These are phyloP conservation scores for Termitomyces sp. DNA, from an alignment of 768 basidiomycete species.

Conservation along the genomic window DNA sequence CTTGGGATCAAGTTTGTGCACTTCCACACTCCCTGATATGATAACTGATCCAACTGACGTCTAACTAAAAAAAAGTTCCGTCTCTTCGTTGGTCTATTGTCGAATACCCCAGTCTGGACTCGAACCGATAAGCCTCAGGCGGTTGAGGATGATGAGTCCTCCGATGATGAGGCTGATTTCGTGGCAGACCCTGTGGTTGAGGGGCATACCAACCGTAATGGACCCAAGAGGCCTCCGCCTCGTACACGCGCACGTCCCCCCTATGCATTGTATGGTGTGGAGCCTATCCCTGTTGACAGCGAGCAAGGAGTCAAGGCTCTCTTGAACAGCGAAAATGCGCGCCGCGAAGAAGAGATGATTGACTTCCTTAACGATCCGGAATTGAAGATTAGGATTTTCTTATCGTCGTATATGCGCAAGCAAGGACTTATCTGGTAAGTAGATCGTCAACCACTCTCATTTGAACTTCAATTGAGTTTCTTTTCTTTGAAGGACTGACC, in stretches of 20 bases:
- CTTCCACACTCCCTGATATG: not conserved
- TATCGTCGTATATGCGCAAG: slow-evolving; percentile 66
- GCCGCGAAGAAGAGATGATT: slow-evolving; percentile 40
- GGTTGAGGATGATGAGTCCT: slow-evolving; percentile 28
- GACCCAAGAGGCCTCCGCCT: slow-evolving; percentile 13
- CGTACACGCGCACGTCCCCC: slow-evolving; percentile 32
- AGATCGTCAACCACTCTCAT: slow-evolving; percentile 2
- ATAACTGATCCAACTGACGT: not conserved
- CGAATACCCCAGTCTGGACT: slow-evolving; percentile 42
- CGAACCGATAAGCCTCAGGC: slow-evolving; percentile 29
- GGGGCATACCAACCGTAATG: slow-evolving; percentile 1
- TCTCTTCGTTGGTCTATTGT: slow-evolving; percentile 54
- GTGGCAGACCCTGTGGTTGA: slow-evolving; percentile 20
- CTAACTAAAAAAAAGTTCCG: slow-evolving; percentile 53
- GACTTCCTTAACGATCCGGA: slow-evolving; percentile 65
- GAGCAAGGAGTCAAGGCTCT: slow-evolving; percentile 36
- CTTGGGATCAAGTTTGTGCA: slow-evolving; percentile 62
- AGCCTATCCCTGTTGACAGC: slow-evolving; percentile 26
- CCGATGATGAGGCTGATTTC: slow-evolving; percentile 23
- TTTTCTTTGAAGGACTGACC: slow-evolving; percentile 35
- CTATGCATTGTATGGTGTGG: slow-evolving; percentile 33
- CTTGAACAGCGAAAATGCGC: slow-evolving; percentile 30
- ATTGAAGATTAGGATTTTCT: slow-evolving; percentile 53
- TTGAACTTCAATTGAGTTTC: not conserved
- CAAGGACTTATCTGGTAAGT: slow-evolving; percentile 70